These are phyloP conservation scores for Pichia californica DNA, from an alignment of 805 yeast species.

Conservation along the genomic window DNA sequence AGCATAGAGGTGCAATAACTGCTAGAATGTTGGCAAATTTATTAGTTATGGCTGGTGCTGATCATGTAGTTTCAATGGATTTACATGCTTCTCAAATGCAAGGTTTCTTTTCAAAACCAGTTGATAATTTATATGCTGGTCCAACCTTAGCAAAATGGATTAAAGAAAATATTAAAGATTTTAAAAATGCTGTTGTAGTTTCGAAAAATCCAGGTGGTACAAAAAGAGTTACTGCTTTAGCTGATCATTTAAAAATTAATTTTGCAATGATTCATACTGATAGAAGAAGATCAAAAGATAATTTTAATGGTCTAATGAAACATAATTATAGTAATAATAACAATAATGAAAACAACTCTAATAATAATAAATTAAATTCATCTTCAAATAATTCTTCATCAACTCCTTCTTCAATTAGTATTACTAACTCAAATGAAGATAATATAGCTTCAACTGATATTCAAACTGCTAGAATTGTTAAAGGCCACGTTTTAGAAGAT, in stretches of 20 bases:
- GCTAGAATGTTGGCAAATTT: slow-evolving; percentile 97
- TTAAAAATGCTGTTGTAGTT: slow-evolving; percentile 86
- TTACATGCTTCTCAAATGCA: slow-evolving; percentile 97
- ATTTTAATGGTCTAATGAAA: slow-evolving; percentile 35
- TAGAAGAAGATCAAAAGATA: slow-evolving; percentile 81
- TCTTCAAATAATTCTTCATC: slow-evolving; percentile 20
- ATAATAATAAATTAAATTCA: too few relatives aligned
- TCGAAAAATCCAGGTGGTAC: slow-evolving; percentile 99
- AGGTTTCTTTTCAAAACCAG: slow-evolving; percentile 96
- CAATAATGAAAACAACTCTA: slow-evolving; percentile 16
- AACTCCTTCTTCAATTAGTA: too few relatives aligned
- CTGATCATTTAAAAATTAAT: slow-evolving; percentile 92
- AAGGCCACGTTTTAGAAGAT: slow-evolving; percentile 95
- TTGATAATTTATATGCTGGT: slow-evolving; percentile 92
- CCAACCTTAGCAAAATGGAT: slow-evolving; percentile 97
- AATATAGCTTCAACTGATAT: slow-evolving; percentile 70
- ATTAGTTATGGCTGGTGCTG: slow-evolving; percentile 97
- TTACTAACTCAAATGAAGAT: slow-evolving; percentile 33
- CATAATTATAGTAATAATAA: slow-evolving; percentile 37
- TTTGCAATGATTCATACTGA: slow-evolving; percentile 99
- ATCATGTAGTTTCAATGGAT: slow-evolving; percentile 97
- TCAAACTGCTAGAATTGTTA: slow-evolving; percentile 92
- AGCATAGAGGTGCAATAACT: slow-evolving; percentile 97
- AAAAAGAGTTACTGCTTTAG: slow-evolving; percentile 93
- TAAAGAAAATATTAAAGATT: slow-evolving; percentile 79